A percentile compares a stretch with the other conserved stretches of the same genome.
These are phyloP conservation scores for Rhododendron williamsianum DNA, from an alignment of 148 eudicot genomes.

Conservation along the genomic window DNA sequence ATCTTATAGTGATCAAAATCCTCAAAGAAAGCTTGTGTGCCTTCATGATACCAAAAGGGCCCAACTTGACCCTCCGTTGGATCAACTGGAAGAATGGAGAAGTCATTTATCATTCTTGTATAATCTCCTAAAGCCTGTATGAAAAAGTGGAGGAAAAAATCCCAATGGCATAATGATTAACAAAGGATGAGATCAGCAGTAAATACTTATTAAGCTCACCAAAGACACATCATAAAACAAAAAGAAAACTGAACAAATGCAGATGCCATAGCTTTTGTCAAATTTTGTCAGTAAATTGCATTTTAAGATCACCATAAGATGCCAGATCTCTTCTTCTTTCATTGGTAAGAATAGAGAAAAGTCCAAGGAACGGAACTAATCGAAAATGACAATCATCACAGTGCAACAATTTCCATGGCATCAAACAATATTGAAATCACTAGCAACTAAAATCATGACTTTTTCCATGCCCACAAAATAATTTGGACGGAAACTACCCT, in stretches of 20 bases:
- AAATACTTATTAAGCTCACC: neutral
- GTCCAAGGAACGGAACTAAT: neutral
- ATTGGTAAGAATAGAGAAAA: neutral
- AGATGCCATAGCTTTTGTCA: neutral
- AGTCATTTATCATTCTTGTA: slow-evolving; percentile 54
- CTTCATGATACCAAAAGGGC: slow-evolving; percentile 74
- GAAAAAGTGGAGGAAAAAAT: neutral
- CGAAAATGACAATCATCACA: neutral
- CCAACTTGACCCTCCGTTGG: slow-evolving; percentile 60
- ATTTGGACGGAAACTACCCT: neutral
- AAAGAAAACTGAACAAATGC: neutral
- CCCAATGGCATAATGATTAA: too few species aligned
- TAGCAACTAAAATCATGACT: neutral
- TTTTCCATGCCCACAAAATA: neutral
- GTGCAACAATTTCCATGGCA: neutral
- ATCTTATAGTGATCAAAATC: slow-evolving; percentile 74
- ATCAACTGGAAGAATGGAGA: slow-evolving; percentile 48
- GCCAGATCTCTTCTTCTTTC: neutral
- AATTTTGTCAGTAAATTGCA: neutral
- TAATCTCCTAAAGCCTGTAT: slow-evolving; percentile 82
- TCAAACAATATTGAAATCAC: neutral
- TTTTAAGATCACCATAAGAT: neutral
- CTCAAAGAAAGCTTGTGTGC: slow-evolving; percentile 72
- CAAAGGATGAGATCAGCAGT: neutral
- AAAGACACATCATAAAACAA: neutral